Conservation (phyloP, 352 stramenopile genomes). For the Pythium aphanidermatum region DNA sequence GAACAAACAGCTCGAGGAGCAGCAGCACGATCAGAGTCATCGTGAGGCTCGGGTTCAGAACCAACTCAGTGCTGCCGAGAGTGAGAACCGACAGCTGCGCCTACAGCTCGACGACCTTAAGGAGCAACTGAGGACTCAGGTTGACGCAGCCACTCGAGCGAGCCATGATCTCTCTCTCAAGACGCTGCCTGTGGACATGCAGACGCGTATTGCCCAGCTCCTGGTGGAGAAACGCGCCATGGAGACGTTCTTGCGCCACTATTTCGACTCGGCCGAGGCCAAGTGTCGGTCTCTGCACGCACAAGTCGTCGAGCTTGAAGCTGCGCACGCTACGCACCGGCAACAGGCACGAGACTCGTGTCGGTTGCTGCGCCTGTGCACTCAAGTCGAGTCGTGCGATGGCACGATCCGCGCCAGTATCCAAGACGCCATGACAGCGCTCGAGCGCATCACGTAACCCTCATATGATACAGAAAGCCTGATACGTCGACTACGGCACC, state of each 20-base stretch:
- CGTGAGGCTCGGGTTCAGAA: not conserved
- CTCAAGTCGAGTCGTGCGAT: conserved; percentile 27
- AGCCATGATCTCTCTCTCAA: conserved; percentile 5
- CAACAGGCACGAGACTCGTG: conserved; percentile 27
- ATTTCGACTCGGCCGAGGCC: conserved; percentile 36
- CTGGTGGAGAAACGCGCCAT: conserved; percentile 40
- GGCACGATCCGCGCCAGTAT: conserved; percentile 26
- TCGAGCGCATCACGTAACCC: conserved; percentile 21
- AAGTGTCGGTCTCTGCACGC: conserved; percentile 34
- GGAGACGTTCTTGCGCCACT: conserved; percentile 40
- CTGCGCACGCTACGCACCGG: conserved; percentile 16
- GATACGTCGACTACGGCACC: no score
- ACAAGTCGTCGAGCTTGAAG: conserved; percentile 28
- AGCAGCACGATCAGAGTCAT: not conserved
- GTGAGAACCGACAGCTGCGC: conserved; percentile 3
- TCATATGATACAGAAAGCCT: no score
- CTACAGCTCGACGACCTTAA: not conserved
- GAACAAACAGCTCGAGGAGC: conserved; percentile 5
- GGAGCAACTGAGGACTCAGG: not conserved
- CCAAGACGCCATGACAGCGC: conserved; percentile 24
- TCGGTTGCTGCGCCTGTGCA: conserved; percentile 23
- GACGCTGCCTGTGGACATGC: conserved; percentile 10
- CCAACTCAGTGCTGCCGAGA: not conserved
- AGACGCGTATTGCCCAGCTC: conserved; percentile 12
- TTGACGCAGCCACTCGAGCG: not conserved